These are phyloP conservation scores for Mrakia blollopis DNA, from an alignment of 768 basidiomycete species.

Conservation along the genomic window DNA sequence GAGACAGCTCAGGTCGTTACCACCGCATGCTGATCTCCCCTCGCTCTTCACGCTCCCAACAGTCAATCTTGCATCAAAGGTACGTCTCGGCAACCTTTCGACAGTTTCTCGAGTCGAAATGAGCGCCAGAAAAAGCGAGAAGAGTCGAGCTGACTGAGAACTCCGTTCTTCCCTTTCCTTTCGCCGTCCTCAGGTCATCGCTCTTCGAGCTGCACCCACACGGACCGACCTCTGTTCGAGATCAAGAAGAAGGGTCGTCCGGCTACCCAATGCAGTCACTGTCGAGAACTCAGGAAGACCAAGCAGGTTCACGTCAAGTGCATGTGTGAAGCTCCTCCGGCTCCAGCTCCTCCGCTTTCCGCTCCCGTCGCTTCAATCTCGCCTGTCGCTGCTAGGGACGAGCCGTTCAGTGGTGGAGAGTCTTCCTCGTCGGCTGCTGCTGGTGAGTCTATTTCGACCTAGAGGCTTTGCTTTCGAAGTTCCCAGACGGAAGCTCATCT, in stretches of 20 bases:
- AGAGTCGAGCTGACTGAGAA: not conserved
- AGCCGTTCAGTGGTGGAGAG: constrained; percentile 16
- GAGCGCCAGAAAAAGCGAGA: not conserved
- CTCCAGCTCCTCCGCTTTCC: not conserved
- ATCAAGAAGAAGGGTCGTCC: constrained; percentile 30
- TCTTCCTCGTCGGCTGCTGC: not conserved
- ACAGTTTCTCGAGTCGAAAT: not conserved
- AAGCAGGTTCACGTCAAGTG: constrained; percentile 33
- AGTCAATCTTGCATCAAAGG: constrained; percentile 33
- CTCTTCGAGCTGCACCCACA: constrained; percentile 27
- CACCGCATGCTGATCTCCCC: not conserved
- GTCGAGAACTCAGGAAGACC: constrained; percentile 28
- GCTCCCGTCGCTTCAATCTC: not conserved
- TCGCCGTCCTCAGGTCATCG: constrained; percentile 21
- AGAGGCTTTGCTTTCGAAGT: no score
- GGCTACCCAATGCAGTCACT: constrained; percentile 28
- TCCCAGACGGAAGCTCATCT: not conserved
- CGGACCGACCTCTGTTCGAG: constrained; percentile 25
- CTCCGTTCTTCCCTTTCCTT: not conserved
- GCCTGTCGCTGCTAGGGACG: not conserved
- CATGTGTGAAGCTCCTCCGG: constrained; percentile 19
- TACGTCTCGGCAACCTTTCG: not conserved
- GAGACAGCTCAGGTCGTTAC: not conserved
- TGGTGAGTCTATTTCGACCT: no score
- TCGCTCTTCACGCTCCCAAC: not conserved